Evolutionary conservation across 805 yeast genomes (phyloP).

Genomic region (Saccharomyces paradoxus): DNA sequence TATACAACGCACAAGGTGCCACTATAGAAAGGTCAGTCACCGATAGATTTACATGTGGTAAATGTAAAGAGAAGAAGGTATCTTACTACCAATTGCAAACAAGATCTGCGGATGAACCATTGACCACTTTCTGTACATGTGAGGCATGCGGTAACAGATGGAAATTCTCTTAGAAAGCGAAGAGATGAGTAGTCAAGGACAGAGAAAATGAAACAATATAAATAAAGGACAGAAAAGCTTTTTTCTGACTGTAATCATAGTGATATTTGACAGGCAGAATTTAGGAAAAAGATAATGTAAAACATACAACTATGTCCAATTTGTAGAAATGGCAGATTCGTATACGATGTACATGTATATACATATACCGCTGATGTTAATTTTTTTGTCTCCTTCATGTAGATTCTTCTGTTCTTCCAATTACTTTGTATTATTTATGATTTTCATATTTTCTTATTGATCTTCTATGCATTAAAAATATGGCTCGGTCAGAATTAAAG

Average conservation of each 20-base stretch:
- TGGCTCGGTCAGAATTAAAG: neutral
- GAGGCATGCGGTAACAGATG: constrained; percentile 96
- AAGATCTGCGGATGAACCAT: constrained; percentile 96
- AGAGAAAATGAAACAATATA: neutral
- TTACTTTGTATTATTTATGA: neutral
- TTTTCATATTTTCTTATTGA: neutral
- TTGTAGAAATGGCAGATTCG: neutral
- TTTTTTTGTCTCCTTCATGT: neutral
- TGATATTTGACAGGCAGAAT: neutral
- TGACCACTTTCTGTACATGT: constrained; percentile 96
- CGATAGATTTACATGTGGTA: constrained; percentile 94
- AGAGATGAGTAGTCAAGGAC: neutral
- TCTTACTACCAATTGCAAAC: constrained; percentile 97
- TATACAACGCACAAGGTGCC: constrained; percentile 96
- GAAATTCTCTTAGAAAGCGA: constrained; percentile 66
- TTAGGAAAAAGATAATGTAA: neutral
- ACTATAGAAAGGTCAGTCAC: constrained; percentile 92
- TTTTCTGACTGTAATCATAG: neutral
- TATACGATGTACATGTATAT: neutral
- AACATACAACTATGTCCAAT: neutral
- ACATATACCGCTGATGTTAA: neutral
- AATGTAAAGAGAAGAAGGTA: constrained; percentile 94
- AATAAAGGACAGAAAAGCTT: neutral
- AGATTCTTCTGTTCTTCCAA: neutral
- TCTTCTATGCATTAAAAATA: neutral